These are phyloP conservation scores for Hypoxylon sp. DNA, from an alignment of 2,329 filamentous ascomycete species.

Conservation along the genomic window DNA sequence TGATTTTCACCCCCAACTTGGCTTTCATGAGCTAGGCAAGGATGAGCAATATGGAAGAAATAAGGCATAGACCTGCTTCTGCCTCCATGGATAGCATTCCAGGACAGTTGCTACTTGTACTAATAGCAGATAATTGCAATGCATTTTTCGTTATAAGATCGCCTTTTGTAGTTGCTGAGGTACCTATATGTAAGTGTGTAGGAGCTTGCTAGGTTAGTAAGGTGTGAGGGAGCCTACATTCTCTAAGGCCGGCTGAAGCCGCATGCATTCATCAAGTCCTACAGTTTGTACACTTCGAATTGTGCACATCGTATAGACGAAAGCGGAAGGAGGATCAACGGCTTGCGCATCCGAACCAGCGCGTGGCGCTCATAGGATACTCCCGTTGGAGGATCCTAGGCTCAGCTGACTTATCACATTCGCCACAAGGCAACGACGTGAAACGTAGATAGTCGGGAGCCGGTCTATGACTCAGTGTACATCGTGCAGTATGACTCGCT, in stretches of 20 bases:
- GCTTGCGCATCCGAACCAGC: background rate
- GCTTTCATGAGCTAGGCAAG: background rate
- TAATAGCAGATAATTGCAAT: conserved; percentile 20
- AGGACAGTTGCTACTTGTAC: conserved; percentile 18
- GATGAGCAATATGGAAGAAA: background rate
- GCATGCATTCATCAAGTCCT: background rate
- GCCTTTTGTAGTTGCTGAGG: background rate
- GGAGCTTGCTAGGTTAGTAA: background rate
- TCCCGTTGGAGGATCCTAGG: background rate
- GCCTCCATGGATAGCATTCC: conserved; percentile 9
- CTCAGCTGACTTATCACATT: background rate
- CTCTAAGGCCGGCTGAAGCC: background rate
- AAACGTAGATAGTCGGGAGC: background rate
- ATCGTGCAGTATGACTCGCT: background rate
- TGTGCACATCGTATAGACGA: background rate
- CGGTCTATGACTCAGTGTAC: background rate
- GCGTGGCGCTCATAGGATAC: background rate
- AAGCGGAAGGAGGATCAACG: background rate
- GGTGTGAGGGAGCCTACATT: background rate
- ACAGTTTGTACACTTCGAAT: background rate
- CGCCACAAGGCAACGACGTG: background rate
- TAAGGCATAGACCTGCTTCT: background rate
- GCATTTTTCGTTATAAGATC: conserved; percentile 6
- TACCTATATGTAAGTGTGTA: background rate
- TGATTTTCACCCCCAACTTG: background rate